Base-by-base conservation (phyloP, 1,284 basidiomycete species). In the Pyrrhoderma noxium region DNA sequence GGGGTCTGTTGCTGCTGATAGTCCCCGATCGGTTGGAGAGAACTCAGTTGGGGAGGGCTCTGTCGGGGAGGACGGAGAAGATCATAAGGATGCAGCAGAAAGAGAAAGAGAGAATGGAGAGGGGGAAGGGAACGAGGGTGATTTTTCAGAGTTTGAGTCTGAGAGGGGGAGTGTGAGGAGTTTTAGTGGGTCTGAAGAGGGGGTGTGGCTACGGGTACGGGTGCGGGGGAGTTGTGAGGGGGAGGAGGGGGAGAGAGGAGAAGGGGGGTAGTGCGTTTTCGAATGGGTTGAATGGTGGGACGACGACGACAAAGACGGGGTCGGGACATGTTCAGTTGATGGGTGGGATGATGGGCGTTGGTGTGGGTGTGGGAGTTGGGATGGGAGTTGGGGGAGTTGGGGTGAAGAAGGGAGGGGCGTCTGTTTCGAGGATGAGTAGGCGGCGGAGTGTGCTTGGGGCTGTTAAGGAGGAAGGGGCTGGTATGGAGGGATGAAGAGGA, bases 401-500 rank as follows among this genome's bases (percentile, higher is more conserved):
- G 41, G 50, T 44, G 50, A 34, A 47, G 44, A 35, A 44, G 27
- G 19, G 43, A 46, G 37, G 50, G 50, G 1, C 42, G 41, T 19
- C 25, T 14, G 23, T 22, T 31, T 31, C 36, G 34, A 16, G 51
- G 38, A 22, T 16, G 34, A 22, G 43, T 35, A 40, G 48, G 49
- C 19, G 19, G 48, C 9, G 52, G 3, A 43, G 34, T 14, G 37
- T 38, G 27, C 45, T 53, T 18, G 53, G 50, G 9, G 45, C 48
- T 22, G 54, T 55, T 37, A 55, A 55, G 45, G 54, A 55, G 46
- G 54, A 55, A 42, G 39, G 54, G 21, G 25, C 46, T 37, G 37
- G 37, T n/a, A 52, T 55, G 49, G 54, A 55, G 19, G 44, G 44
- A 37, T 54, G 40, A 49, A 25, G 14, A 45, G 18, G 18, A 35